phyloP scores from a whole-genome alignment of 257 asterid genomes.

The Nyctanthes arbortristis region DNA sequence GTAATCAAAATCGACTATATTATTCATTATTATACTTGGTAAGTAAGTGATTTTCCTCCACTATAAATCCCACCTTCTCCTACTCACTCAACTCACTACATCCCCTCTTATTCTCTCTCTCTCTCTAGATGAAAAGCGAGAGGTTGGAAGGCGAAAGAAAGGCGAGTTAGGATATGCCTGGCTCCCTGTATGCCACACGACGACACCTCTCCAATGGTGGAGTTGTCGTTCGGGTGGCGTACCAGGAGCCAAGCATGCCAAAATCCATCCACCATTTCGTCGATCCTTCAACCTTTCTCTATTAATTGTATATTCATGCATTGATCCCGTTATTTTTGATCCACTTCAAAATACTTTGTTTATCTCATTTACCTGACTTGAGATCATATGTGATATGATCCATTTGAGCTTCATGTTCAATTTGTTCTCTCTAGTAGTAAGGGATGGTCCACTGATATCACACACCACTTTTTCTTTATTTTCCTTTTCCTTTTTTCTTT shows the following conservation, averaged over 20 bases:
- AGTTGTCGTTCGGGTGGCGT: constrained; percentile 46
- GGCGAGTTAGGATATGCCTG: constrained; percentile 38
- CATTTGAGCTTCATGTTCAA: too few relatives aligned
- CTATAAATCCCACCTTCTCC: constrained; percentile 32
- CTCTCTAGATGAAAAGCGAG: not conserved
- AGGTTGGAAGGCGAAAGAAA: not conserved
- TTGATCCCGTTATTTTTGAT: too few relatives aligned
- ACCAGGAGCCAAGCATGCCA: constrained; percentile 46
- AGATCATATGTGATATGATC: too few relatives aligned
- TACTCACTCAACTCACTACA: not conserved
- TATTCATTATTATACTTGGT: constrained; percentile 34
- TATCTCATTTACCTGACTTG: too few relatives aligned
- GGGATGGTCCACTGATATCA: too few relatives aligned
- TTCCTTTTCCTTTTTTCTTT: too few relatives aligned
- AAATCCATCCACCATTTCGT: not conserved
- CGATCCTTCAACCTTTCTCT: not conserved
- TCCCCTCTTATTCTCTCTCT: not conserved
- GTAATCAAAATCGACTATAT: not conserved
- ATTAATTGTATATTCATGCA: not conserved
- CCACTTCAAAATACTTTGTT: too few relatives aligned
- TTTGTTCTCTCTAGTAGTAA: too few relatives aligned
- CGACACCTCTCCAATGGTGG: constrained; percentile 14
- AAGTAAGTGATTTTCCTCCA: constrained; percentile 19
- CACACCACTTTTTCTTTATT: too few relatives aligned
- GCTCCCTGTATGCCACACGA: constrained; percentile 65